phyloP scores from a whole-genome alignment of 2,329 filamentous ascomycete species.

The Alternaria angustiovoidea region DNA sequence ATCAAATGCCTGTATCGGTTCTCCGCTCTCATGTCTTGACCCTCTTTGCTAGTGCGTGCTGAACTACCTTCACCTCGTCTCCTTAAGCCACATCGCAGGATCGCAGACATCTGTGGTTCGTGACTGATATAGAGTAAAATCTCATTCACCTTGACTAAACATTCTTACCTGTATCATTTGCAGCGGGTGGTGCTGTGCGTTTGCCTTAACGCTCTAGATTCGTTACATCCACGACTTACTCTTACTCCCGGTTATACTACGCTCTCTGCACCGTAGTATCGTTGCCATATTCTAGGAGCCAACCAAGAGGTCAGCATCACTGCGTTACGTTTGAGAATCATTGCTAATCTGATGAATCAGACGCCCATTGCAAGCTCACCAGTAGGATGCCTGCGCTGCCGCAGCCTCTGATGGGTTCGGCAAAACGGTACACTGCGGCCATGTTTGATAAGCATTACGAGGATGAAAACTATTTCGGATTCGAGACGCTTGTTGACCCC shows the following conservation, averaged over 20 bases:
- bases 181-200: background rate
- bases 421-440: background rate
- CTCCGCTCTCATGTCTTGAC: background rate
- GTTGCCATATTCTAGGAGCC: background rate
- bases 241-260: background rate
- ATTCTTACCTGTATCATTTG: background rate
- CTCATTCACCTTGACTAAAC: background rate
- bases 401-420: background rate
- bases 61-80: background rate
- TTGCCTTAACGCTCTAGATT: background rate
- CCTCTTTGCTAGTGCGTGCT: background rate
- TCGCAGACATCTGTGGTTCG: background rate
- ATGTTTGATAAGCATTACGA: background rate
- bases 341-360: background rate
- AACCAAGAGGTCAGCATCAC: background rate
- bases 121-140: background rate
- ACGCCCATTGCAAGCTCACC: background rate
- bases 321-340: background rate
- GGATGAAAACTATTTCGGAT: background rate
- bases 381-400: background rate
- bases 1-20: background rate
- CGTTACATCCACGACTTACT: background rate
- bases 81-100: background rate
- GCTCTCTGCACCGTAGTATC: background rate
- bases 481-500: background rate